A percentile compares a stretch with the other conserved stretches of the same genome.
Conservation (phyloP, 495 filamentous ascomycete species). For the Astrocystis sublimbata region DNA sequence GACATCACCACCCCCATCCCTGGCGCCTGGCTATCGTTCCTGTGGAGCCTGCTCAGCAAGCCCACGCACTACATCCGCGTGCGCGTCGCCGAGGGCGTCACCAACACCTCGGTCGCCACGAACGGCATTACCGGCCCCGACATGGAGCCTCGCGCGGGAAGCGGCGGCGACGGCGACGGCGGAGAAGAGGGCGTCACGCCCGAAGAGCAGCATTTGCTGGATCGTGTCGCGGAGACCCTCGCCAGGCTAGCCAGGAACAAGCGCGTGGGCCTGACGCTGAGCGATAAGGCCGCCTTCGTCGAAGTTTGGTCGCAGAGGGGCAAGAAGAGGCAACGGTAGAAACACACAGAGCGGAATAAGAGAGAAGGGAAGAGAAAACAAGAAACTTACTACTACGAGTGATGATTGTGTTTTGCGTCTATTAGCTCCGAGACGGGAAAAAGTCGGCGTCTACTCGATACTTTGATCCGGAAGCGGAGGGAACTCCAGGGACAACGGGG, state of each 20-base stretch:
- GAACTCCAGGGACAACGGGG: no score
- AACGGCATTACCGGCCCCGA: constrained; percentile 27
- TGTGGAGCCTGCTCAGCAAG: constrained; percentile 83
- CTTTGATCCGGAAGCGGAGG: no score
- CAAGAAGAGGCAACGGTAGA: constrained; percentile 5
- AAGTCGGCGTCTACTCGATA: no score
- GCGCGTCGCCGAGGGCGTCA: constrained; percentile 74
- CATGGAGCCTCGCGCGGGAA: constrained; percentile 39
- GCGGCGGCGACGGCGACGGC: constrained; percentile 39
- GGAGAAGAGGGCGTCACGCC: constrained; percentile 42
- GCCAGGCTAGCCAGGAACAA: constrained; percentile 91
- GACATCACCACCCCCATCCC: constrained; percentile 93
- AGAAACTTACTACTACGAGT: no score
- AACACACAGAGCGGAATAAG: no score
- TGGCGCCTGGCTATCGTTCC: constrained; percentile 62
- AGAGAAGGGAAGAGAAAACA: no score
- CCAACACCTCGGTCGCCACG: constrained; percentile 41
- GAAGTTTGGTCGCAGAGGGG: constrained; percentile 50
- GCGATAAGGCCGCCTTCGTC: constrained; percentile 82
- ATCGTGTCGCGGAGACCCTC: constrained; percentile 78
- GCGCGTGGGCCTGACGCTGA: constrained; percentile 77
- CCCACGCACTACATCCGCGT: constrained; percentile 90
- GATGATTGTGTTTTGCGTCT: no score
- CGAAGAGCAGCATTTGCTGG: constrained; percentile 64
- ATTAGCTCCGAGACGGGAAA: no score